phyloP scores from a whole-genome alignment of 768 basidiomycete genomes.

The Tricholomella constricta region DNA sequence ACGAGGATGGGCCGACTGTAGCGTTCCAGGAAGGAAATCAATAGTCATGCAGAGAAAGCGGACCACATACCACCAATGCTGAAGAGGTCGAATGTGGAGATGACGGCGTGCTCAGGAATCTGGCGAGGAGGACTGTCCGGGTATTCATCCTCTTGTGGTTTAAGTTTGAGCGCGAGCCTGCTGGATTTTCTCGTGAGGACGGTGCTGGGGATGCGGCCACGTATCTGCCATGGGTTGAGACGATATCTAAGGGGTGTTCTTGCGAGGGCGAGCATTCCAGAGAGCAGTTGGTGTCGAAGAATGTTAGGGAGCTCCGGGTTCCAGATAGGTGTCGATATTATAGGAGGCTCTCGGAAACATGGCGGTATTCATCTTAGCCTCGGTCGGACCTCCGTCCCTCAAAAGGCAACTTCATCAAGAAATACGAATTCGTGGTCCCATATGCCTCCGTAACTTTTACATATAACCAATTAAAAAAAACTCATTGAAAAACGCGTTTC shows the following conservation, averaged over 20 bases:
- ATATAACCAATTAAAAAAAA: not conserved
- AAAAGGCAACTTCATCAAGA: slow-evolving; percentile 13
- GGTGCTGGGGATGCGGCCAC: not conserved
- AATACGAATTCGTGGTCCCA: not conserved
- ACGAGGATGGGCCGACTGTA: slow-evolving; percentile 52
- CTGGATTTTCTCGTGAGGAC: not conserved
- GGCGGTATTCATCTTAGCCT: slow-evolving; percentile 15
- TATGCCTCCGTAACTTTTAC: not conserved
- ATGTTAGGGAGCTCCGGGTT: not conserved
- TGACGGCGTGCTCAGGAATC: slow-evolving; percentile 81
- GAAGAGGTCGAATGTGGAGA: slow-evolving; percentile 92
- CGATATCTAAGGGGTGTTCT: slow-evolving; percentile 6
- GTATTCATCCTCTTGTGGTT: slow-evolving; percentile 6
- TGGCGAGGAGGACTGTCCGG: slow-evolving; percentile 21
- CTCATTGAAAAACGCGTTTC: not conserved
- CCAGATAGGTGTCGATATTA: not conserved
- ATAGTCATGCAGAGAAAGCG: not conserved
- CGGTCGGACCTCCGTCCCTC: slow-evolving; percentile 19
- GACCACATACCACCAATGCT: slow-evolving; percentile 70
- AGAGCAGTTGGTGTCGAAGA: not conserved
- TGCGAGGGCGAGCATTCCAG: slow-evolving; percentile 10
- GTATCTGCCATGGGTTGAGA: slow-evolving; percentile 6
- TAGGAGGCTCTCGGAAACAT: slow-evolving; percentile 20
- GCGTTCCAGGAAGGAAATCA: slow-evolving; percentile 22
- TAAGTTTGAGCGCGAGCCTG: slow-evolving; percentile 9